Conservation (phyloP, 2,329 filamentous ascomycete species). For the Pyricularia sp. region DNA sequence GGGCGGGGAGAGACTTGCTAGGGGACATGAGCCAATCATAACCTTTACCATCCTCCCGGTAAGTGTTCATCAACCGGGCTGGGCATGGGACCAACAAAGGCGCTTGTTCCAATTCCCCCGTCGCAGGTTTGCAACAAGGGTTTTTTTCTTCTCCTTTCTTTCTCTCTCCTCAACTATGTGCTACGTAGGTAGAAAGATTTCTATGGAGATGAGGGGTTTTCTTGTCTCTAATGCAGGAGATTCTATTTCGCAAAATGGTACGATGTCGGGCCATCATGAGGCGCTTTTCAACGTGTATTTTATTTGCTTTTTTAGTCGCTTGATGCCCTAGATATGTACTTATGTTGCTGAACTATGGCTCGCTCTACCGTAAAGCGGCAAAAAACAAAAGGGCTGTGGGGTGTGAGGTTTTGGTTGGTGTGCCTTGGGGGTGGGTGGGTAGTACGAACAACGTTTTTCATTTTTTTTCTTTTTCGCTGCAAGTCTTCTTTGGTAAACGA, state of each 20-base stretch:
- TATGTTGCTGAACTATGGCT: no score
- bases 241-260: no score
- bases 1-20: background rate
- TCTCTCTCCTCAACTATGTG: background rate
- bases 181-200: background rate
- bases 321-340: no score
- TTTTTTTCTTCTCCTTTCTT: background rate
- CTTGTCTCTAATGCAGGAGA: background rate
- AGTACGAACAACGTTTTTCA: background rate
- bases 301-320: no score
- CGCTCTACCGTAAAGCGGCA: background rate
- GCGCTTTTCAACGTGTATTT: background rate
- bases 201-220: background rate
- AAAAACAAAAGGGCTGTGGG: background rate
- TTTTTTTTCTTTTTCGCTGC: no score
- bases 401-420: background rate
- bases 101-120: background rate
- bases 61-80: background rate
- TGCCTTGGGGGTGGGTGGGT: background rate
- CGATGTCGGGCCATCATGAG: background rate
- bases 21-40: background rate
- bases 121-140: background rate
- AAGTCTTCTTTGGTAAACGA: background rate
- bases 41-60: background rate
- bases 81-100: no score